Base-by-base conservation (phyloP, 495 filamentous ascomycete genomes). In the Talaromyces adpressus region DNA sequence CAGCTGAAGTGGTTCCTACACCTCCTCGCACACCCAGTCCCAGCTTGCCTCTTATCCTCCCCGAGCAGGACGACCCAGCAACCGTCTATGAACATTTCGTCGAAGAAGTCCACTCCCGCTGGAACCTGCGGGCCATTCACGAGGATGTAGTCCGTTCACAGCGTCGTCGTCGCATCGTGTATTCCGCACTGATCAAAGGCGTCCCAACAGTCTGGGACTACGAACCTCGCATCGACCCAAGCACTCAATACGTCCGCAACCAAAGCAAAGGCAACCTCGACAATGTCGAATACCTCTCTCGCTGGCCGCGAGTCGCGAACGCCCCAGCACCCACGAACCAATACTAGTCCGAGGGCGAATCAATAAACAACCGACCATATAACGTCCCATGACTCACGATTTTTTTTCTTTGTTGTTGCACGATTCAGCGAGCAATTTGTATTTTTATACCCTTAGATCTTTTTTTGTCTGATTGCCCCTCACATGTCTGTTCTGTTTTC, bases 151-250 rank as follows among this genome's bases (percentile, higher is more conserved):
- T 93, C 23, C 66, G 74, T 16, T 89, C 86, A 45, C 91, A 96
- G 77, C 84, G 91, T 11, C 83, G 83, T 51, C 80, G 91, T 11
- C 79, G 85, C 29, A 71, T 94, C 6, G 88, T 90, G 29, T 92
- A 90, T 85, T 81, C 79, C 20, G 90, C 91, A 5, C 74, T 96
- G 64, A 86, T 84, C 65, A 77, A 85, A 73, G 91, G 91, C 39
- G 76, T 75, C 30, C 90, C 86, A 32, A 81, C 81, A 0, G 79
- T 81, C 64, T 96, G 91, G 91, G 91, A 96, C 69, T 89, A 85
- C 69, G 83, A 92, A 73, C 90, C 90, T 0, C 76, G 75, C 11
- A 84, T 89, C 64, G 89, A 92, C 72, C 86, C 89, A 8, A 79
- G 83, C 67, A 81, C 85, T 30, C 90, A 92, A 82, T 90, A 82